phyloP scores from a whole-genome alignment of 2,329 filamentous ascomycete species.

The Acephala macrosclerotiorum region DNA sequence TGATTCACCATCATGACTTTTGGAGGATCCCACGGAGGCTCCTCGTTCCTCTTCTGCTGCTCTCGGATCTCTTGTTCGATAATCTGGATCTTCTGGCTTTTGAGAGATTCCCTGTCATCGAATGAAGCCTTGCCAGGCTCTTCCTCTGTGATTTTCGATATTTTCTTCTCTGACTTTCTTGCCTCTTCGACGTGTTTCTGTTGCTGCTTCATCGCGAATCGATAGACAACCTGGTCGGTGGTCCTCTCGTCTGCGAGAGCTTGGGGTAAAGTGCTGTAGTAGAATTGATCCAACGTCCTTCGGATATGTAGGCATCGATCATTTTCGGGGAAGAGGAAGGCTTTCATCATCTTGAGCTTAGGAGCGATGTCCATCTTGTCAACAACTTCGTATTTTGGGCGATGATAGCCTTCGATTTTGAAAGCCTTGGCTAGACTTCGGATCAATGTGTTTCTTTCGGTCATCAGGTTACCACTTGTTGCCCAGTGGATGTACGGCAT shows the following conservation, averaged over 20 bases:
- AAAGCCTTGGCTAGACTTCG: not conserved
- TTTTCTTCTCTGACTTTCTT: not conserved
- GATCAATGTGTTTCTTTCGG: slow-evolving; percentile 6
- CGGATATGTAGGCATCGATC: slow-evolving; percentile 14
- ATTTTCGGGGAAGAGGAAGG: slow-evolving; percentile 3
- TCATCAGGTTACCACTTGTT: slow-evolving; percentile 6
- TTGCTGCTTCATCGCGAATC: not conserved
- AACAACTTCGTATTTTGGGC: slow-evolving; percentile 3
- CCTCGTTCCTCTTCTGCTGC: not conserved
- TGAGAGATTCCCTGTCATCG: not conserved
- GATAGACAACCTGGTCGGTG: not conserved
- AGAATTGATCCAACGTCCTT: slow-evolving; percentile 18
- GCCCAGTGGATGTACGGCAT: slow-evolving; percentile 19
- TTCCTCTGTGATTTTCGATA: not conserved
- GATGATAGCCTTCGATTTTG: not conserved
- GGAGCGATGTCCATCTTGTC: not conserved
- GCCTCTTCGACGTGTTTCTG: not conserved
- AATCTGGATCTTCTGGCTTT: not conserved
- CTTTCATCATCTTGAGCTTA: slow-evolving; percentile 8
- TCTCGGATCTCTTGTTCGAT: not conserved
- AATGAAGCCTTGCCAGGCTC: not conserved
- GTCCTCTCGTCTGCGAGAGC: not conserved
- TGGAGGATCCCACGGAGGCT: slow-evolving; percentile 7
- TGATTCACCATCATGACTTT: slow-evolving; percentile 17
- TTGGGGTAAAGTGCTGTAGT: slow-evolving; percentile 14